Evolutionary conservation across 805 yeast species (phyloP), one percentile per base, ranked within the genome.

Genomic region (Candida mattraensis): DNA sequence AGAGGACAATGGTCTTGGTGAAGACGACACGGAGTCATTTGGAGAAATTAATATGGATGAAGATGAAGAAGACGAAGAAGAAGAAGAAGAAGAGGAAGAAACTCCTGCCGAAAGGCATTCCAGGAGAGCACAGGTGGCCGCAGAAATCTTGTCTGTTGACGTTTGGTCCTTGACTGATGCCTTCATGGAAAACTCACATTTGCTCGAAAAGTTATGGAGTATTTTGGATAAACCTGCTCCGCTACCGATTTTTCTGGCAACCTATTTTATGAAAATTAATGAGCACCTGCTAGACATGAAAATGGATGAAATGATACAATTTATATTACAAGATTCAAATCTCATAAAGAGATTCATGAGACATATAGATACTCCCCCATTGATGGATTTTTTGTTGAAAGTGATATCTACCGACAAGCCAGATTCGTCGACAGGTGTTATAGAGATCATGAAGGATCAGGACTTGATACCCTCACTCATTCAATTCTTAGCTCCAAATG

Each of bases 91-190:
- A 15, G 55, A 44, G n/a, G 59, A 53, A 24, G 67, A 63, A 37
- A 53, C 66, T 2, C 53, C 53, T 9, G 57, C 55, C 5, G 66
- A 63, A 37, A 51, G 44, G 13, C 65, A 62, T 42, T 51, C 60
- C 21, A 53, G 68, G 45, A 50, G 68, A 33, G 80, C 87, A 1
- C 80, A 79, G 38, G 71, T 83, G 49, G 88, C 96, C 5, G 87
- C 96, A 2, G 98, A 93, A 57, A 82, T 93, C 27, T 67, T 93
- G 30, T 78, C 91, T 25, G 87, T 93, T 4, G 98, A 91, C 54
- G 89, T 88, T 7, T 91, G 97, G 96, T 83, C 94, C 2, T 69
- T 93, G 24, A 84, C 96, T 2, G 95, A 89, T 48, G 80, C 95
- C 1, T 81, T 93, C 37, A 80, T 91, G 81, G 89, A 85, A 48